Percentiles rank a stretch among this genome's conserved stretches.
Conservation (phyloP, 2,329 filamentous ascomycete genomes). For the Fusarium aywerte region DNA sequence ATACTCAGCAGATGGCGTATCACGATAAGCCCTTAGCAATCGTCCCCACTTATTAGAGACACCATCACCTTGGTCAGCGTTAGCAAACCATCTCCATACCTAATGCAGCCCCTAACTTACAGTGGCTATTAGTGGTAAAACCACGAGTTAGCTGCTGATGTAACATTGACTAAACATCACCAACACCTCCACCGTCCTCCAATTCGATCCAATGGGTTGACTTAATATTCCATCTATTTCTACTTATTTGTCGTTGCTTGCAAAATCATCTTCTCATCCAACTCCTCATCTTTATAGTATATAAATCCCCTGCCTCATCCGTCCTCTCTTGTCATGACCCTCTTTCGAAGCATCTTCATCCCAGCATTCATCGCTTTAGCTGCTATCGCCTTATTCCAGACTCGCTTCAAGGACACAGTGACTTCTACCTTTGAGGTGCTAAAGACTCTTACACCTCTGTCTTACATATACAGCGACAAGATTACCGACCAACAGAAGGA, state of each 20-base stretch:
- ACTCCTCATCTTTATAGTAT: conserved; percentile 28
- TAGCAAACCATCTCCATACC: conserved; percentile 18
- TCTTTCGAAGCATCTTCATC: conserved; percentile 45
- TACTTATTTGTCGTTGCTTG: conserved; percentile 37
- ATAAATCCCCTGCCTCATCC: conserved; percentile 32
- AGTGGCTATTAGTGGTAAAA: conserved; percentile 9
- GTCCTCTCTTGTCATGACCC: conserved; percentile 47
- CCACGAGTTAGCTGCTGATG: conserved; percentile 38
- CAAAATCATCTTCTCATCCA: conserved; percentile 29
- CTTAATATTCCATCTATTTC: conserved; percentile 36
- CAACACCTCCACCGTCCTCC: conserved; percentile 19
- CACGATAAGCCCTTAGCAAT: conserved; percentile 33
- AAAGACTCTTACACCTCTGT: conserved; percentile 16
- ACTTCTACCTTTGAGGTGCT: conserved; percentile 33
- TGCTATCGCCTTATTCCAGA: conserved; percentile 45
- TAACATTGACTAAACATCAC: conserved; percentile 44
- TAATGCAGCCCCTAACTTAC: neutral
- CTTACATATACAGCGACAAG: neutral
- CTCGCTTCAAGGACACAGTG: conserved; percentile 38
- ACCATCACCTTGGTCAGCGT: conserved; percentile 36
- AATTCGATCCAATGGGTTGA: conserved; percentile 21
- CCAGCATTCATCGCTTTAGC: conserved; percentile 47
- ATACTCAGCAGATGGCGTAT: conserved; percentile 1
- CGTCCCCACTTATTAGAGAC: conserved; percentile 22
- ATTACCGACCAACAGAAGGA: conserved; percentile 13